Base-by-base conservation (phyloP, 108 stramenopile species). In the Skeletonema tropicum region DNA sequence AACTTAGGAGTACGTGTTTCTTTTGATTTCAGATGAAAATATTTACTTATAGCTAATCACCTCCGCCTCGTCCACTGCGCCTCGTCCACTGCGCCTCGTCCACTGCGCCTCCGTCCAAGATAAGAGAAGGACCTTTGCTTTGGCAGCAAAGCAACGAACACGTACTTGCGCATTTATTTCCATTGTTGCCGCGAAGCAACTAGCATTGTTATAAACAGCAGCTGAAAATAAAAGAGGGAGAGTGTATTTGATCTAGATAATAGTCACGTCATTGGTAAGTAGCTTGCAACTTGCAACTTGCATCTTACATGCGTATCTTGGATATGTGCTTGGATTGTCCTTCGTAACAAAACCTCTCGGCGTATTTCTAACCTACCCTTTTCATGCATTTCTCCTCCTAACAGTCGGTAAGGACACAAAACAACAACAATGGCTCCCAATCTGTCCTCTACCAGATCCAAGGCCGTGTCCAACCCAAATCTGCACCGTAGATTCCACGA, bases 401-500 rank as follows among this genome's bases (percentile, higher is more conserved):
- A 45, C 14, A 45, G 4, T 29, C 3, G 12, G n/a, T 45, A 45
- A 45, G 42, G 42, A n/a, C 15, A 15, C 15, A 45, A 42, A n/a
- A n/a, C 26, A 29, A 29, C 26, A 15, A 45, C 42, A 45, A 45
- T 45, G 42, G 42, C 42, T 14, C 42, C 42, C 14, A 15, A 45
- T 15, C 2, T 45, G 42, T 45, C 42, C 3, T 45, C 42, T 45
- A 15, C 42, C 42, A 45, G 42, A 45, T 45, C 42, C 42, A 45
- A 45, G 42, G 42, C 42, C 15, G 42, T 15, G 42, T 66, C 68
- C 39, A 77, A 82, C 49, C 68, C 64, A 33, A 85, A 85, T 55
- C 74, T 79, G 19, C 94, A 94, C 85, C 83, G 91, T 73, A 83
- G 91, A 0, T 95, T 95, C 73, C 38, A 82, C 26, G 78, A 78